Evolutionary conservation across 129 eudicot species (phyloP), one percentile per base, ranked within the genome.

Genomic region (Lactuca saligna): DNA sequence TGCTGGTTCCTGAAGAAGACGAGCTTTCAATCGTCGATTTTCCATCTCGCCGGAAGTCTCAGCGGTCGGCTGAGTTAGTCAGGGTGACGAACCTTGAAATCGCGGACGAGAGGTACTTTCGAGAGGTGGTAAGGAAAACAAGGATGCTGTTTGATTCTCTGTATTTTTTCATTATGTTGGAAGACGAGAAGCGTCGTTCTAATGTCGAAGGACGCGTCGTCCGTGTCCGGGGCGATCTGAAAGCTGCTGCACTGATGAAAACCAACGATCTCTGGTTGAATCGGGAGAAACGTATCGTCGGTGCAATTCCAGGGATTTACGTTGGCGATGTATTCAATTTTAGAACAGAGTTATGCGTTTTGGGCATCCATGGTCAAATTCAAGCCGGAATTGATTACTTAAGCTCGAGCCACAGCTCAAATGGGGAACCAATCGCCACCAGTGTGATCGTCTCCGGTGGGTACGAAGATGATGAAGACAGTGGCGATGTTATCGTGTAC

Each of bases 391-490:
- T 89, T 57, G 96, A 89, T 73, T 86, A 67, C 44, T 76, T 86
- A 13, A 69, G 84, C 0, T 64, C 84, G 0, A 79, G 81, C 56
- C 76, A 73, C 69, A 89, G 93, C 65, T 79, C 87, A 4, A 89
- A 83, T 57, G 84, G 88, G 61, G 92, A 86, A 77, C 96, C 96
- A 0, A 75, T 89, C 48, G 93, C 96, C 0, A 89, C 96, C 11
- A 89, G 96, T 61, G 66, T 89, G 31, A 83, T 86, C n/a, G 90
- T 82, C 10, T 89, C 96, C 0, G 96, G 96, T 57, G 96, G 96
- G 32, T 89, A 89, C 48, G 96, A 89, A 48, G 96, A 89, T 46
- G 93, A 89, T 49, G 93, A 79, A 61, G 96, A 89, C 63, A 59
- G 63, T 0, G 96, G 96, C 11, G 89, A 86, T 39, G 90, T 76